These are phyloP conservation scores for Eutrema japonicum DNA, from an alignment of 345 rosid genomes.

Conservation along the genomic window DNA sequence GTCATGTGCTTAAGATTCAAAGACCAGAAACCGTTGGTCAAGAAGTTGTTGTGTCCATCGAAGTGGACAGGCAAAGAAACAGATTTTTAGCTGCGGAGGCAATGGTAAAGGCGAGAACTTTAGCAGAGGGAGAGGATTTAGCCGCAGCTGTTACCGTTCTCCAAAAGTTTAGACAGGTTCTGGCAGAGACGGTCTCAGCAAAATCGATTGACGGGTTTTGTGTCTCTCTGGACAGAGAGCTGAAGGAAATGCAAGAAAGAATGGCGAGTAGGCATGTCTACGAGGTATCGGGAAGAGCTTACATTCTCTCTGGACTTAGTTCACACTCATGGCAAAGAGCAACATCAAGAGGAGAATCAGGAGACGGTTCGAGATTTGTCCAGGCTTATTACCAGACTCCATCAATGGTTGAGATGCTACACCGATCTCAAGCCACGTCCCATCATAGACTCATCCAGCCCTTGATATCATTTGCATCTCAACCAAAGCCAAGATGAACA, in stretches of 20 bases:
- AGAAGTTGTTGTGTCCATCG: constrained; percentile 62
- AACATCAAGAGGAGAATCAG: constrained; percentile 93
- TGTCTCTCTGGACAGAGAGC: constrained; percentile 81
- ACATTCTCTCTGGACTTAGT: constrained; percentile 94
- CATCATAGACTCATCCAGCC: constrained; percentile 75
- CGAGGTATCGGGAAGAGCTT: constrained; percentile 92
- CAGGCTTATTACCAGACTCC: constrained; percentile 85
- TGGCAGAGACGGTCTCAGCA: constrained; percentile 69
- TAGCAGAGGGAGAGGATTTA: constrained; percentile 85
- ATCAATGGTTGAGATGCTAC: constrained; percentile 92
- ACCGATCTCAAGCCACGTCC: constrained; percentile 75
- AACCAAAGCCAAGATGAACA: constrained; percentile 77
- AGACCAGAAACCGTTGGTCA: constrained; percentile 62
- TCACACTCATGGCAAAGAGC: constrained; percentile 99
- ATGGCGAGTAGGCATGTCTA: constrained; percentile 93
- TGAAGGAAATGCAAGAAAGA: constrained; percentile 96
- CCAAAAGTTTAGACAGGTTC: constrained; percentile 58
- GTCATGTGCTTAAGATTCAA: constrained; percentile 58
- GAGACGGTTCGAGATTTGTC: constrained; percentile 78
- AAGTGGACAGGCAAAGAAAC: constrained; percentile 95
- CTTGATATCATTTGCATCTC: constrained; percentile 58
- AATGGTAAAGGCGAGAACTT: constrained; percentile 74
- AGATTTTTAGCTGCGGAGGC: constrained; percentile 89
- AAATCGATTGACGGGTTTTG: constrained; percentile 77
- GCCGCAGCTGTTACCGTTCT: constrained; percentile 69